A percentile compares a stretch with the other conserved stretches of the same genome.
phyloP scores from a whole-genome alignment of 495 filamentous ascomycete genomes.

The Rhypophila decipiens region DNA sequence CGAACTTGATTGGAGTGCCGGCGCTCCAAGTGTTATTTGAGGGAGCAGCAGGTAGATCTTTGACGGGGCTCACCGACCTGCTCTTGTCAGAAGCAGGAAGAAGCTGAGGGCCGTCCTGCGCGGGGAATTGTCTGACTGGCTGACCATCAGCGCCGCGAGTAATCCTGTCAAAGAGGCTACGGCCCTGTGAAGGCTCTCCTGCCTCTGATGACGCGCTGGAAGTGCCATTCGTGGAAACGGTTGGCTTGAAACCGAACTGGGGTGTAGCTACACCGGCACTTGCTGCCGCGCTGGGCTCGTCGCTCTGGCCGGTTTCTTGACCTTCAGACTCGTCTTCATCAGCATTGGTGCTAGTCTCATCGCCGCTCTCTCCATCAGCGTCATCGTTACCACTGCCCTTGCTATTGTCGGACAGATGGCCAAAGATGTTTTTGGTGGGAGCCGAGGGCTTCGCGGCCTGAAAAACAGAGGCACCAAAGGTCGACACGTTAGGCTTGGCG shows the following conservation, averaged over 20 bases:
- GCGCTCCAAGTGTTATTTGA: constrained; percentile 45
- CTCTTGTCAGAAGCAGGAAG: constrained; percentile 27
- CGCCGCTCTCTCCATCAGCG: constrained; percentile 39
- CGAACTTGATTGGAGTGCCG: constrained; percentile 33
- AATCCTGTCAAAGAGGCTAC: constrained; percentile 56
- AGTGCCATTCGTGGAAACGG: constrained; percentile 16
- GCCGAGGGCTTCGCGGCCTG: constrained; percentile 17
- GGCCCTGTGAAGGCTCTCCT: constrained; percentile 31
- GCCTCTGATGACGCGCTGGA: constrained; percentile 28
- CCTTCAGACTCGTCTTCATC: constrained; percentile 40
- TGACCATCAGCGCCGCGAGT: constrained; percentile 42
- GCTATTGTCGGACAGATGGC: constrained; percentile 52
- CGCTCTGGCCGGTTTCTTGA: constrained; percentile 25
- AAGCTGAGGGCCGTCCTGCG: constrained; percentile 18
- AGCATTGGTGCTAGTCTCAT: constrained; percentile 36
- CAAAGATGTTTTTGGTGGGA: constrained; percentile 50
- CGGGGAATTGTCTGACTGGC: constrained; percentile 31
- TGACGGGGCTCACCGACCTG: constrained; percentile 24
- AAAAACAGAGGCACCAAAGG: constrained; percentile 20
- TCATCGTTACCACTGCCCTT: constrained; percentile 39
- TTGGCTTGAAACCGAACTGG: constrained; percentile 20
- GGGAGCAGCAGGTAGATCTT: constrained; percentile 27
- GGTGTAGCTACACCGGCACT: constrained; percentile 31
- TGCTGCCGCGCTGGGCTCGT: constrained; percentile 24
- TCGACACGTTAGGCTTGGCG: constrained; percentile 13